A percentile compares a stretch with the other conserved stretches of the same genome.
Conservation (phyloP, 148 eudicot genomes). For the Heliamphora exappendiculata region DNA sequence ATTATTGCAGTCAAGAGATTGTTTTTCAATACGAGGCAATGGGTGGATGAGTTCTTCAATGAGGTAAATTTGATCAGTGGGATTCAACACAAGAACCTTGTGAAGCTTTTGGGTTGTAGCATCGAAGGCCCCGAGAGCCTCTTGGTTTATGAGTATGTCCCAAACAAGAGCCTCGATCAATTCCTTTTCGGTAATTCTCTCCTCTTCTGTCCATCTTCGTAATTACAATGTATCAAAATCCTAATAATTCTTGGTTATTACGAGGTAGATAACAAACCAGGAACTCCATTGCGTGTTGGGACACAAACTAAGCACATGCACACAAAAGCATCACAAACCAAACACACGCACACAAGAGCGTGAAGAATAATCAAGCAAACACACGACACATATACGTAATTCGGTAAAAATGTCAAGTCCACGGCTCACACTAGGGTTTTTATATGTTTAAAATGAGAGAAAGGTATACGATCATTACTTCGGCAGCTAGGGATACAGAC, state of each 20-base stretch:
- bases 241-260: background rate
- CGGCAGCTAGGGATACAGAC: too few species aligned
- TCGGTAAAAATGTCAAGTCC: too few species aligned
- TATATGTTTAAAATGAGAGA: too few species aligned
- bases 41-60: slow-evolving; percentile 64
- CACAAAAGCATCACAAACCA: background rate
- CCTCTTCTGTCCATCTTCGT: background rate
- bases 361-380: background rate
- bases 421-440: too few species aligned
- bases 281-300: background rate
- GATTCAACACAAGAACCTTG: slow-evolving; percentile 69
- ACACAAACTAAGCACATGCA: background rate
- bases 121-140: slow-evolving; percentile 70
- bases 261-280: background rate
- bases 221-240: background rate
- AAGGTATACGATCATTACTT: too few species aligned
- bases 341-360: background rate
- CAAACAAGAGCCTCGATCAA: slow-evolving; percentile 60
- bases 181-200: slow-evolving; percentile 49
- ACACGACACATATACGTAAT: background rate
- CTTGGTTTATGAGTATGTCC: slow-evolving; percentile 63
- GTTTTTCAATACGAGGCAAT: slow-evolving; percentile 47
- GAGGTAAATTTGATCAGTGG: slow-evolving; percentile 62
- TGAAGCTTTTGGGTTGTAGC: slow-evolving; percentile 68
- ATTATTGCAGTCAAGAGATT: slow-evolving; percentile 61